Conservation (phyloP, 140 eudicot species). For the Flaveria floridana region DNA sequence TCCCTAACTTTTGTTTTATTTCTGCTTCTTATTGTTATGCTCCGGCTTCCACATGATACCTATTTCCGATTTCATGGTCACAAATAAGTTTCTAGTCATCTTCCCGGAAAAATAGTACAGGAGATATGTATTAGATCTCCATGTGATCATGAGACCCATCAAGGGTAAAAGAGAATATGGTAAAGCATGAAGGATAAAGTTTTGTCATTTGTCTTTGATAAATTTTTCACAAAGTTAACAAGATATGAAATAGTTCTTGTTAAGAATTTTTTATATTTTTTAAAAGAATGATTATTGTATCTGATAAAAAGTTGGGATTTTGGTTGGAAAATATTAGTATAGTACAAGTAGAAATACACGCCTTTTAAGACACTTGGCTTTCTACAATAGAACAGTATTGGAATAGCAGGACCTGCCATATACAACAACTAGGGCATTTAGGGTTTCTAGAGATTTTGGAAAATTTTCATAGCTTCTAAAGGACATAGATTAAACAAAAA, state of each 20-base stretch:
- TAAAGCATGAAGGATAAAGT: background rate
- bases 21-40: constrained; percentile 73
- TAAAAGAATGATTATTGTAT: background rate
- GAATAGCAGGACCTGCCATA: background rate
- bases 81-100: constrained; percentile 15
- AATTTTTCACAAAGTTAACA: background rate
- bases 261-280: background rate
- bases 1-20: constrained; percentile 71
- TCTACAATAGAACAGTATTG: background rate
- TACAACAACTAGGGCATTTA: background rate
- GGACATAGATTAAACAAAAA: constrained; percentile 10
- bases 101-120: background rate
- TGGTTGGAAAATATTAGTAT: background rate
- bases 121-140: background rate
- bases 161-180: background rate
- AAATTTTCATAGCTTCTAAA: background rate
- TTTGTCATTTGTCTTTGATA: background rate
- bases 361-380: background rate
- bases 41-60: constrained; percentile 94
- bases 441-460: background rate
- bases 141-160: background rate
- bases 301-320: constrained; percentile 9
- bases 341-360: background rate
- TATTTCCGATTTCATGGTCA: constrained; percentile 37
- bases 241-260: background rate